Base-by-base conservation (phyloP, 768 basidiomycete species). In the Daedaleopsis sinensis region DNA sequence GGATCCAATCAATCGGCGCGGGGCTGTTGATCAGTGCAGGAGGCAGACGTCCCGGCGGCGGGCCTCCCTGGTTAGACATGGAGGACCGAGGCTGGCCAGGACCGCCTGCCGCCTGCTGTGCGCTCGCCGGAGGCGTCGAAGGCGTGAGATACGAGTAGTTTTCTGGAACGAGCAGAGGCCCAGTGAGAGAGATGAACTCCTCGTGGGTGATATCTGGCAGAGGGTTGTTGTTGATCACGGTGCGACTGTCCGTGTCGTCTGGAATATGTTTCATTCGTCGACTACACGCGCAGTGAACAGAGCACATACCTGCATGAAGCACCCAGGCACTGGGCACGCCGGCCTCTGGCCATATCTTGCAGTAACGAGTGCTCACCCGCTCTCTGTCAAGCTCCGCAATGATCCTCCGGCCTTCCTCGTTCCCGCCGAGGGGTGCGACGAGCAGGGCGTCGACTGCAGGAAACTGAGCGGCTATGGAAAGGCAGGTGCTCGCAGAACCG, bases 181-280 rank as follows among this genome's bases (percentile, higher is more conserved):
- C 91, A 1, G 93, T 78, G 49, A 91, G 76, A 3, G 87, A 82
- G 43, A 94, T 86, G 67, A 94, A 93, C 68, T 94, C 92, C 63
- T 93, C 92, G 65, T 94, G 92, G 0, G 90, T 89, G 63, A 93
- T 84, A 64, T 94, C 93, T 0, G 91, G 93, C 9, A 94, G 79
- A 2, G 93, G 91, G 66, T 94, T 94, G 74, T 94, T 91, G 73
- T 94, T 92, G 66, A 93, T 85, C 53, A 93, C 86, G 13, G 90
- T 88, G 43, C 85, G 83, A 10, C 82, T 74, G 68, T 83, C 80
- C 48, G 80, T 81, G 61, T 89, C 83, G 42, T 77, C 87, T 88
- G 23, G 50, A 55, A 50, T 21, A 59, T 53, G 43, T 56, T 42
- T 56, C 24, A 57, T 43, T 24, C 16, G 21, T 18, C n/a, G 21